Conservation (phyloP, 2,329 filamentous ascomycete genomes). For the Aspergillus jensenii region DNA sequence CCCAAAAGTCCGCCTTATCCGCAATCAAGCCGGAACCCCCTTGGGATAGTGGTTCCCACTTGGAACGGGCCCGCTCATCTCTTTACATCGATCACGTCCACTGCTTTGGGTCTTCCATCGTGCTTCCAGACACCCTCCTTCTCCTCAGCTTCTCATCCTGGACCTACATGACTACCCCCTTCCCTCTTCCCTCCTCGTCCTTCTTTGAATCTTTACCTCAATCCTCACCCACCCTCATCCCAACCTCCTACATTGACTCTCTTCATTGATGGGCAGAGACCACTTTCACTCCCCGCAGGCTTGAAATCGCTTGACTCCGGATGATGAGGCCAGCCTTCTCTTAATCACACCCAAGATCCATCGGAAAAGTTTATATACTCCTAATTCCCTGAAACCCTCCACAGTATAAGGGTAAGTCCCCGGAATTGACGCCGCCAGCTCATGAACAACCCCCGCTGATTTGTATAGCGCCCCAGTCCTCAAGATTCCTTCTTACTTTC, state of each 20-base stretch:
- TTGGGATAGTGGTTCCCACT: slow-evolving; percentile 32
- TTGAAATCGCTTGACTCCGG: slow-evolving; percentile 21
- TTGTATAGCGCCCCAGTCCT: slow-evolving; percentile 9
- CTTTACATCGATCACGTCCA: slow-evolving; percentile 31
- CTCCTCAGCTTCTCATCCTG: slow-evolving; percentile 25
- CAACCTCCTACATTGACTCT: slow-evolving; percentile 19
- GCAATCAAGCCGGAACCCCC: slow-evolving; percentile 14
- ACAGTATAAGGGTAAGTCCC: slow-evolving; percentile 12
- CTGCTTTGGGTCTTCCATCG: slow-evolving; percentile 29
- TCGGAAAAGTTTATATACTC: slow-evolving; percentile 9
- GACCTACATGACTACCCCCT: slow-evolving; percentile 29
- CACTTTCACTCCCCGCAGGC: slow-evolving; percentile 12
- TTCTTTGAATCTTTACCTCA: slow-evolving; percentile 13
- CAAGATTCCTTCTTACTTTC: slow-evolving; percentile 26
- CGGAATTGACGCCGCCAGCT: background rate
- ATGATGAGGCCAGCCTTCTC: slow-evolving; percentile 31
- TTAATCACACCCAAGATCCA: slow-evolving; percentile 21
- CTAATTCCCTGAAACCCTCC: slow-evolving; percentile 8
- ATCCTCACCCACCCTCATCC: slow-evolving; percentile 10
- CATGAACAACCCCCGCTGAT: slow-evolving; percentile 7
- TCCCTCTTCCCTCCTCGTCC: slow-evolving; percentile 22
- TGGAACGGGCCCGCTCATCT: slow-evolving; percentile 38
- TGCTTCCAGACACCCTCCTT: slow-evolving; percentile 28
- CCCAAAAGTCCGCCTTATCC: slow-evolving; percentile 16
- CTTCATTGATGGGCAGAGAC: slow-evolving; percentile 26